These are phyloP conservation scores for Rhododendron vialii DNA, from an alignment of 148 eudicot genomes.

Conservation along the genomic window DNA sequence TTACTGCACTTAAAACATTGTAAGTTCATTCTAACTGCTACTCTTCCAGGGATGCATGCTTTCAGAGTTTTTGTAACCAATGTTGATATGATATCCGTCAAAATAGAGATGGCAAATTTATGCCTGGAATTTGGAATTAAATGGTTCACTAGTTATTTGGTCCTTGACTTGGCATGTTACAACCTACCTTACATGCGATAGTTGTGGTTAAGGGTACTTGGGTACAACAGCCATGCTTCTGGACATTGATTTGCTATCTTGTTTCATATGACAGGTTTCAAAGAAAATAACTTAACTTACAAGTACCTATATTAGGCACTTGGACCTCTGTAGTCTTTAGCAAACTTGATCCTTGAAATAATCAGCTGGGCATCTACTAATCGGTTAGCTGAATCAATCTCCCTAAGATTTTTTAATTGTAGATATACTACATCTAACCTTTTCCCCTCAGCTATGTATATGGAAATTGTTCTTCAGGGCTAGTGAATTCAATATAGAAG, in stretches of 20 bases:
- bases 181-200: neutral
- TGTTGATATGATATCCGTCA: neutral
- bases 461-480: neutral
- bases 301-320: neutral
- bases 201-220: neutral
- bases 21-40: neutral
- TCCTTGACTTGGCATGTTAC: neutral
- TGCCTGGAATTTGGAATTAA: neutral
- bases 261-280: neutral
- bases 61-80: neutral
- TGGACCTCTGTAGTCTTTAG: neutral
- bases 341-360: neutral
- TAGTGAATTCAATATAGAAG: neutral
- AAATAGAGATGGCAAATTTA: neutral
- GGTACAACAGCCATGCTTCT: neutral
- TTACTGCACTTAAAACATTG: conserved; percentile 19
- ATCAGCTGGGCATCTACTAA: neutral
- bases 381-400: neutral
- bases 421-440: neutral
- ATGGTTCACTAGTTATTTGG: neutral
- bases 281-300: neutral
- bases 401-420: neutral
- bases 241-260: neutral
- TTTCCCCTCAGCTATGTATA: neutral
- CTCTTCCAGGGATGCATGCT: neutral